Percentiles rank a stretch among this genome's conserved stretches.
These are phyloP conservation scores for Dianthus caryophyllus DNA, from an alignment of 148 eudicot species.

Conservation along the genomic window DNA sequence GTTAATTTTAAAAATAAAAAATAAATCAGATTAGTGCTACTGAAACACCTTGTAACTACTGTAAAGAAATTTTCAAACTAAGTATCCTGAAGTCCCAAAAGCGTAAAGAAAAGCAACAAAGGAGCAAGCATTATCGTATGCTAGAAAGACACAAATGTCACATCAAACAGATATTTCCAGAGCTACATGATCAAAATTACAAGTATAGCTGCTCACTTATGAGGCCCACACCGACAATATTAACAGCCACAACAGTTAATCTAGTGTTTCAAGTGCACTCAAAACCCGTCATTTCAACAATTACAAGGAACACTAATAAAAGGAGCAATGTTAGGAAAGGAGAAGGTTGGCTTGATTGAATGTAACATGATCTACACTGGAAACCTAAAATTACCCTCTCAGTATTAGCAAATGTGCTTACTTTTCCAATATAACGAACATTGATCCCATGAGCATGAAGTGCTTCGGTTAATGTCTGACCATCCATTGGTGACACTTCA, in stretches of 20 bases:
- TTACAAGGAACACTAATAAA: background rate
- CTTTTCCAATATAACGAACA: slow-evolving; percentile 92
- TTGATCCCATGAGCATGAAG: slow-evolving; percentile 98
- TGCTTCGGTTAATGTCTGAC: slow-evolving; percentile 97
- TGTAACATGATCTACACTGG: background rate
- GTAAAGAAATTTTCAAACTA: background rate
- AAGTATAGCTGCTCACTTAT: background rate
- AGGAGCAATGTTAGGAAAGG: background rate
- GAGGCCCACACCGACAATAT: background rate
- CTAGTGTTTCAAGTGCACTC: background rate
- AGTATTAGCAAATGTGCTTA: slow-evolving; percentile 27
- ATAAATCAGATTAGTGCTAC: background rate
- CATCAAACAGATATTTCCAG: background rate
- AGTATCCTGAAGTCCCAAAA: background rate
- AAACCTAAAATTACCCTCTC: too few species aligned
- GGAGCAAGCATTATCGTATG: background rate
- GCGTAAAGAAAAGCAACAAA: background rate
- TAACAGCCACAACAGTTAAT: background rate
- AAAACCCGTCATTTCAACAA: background rate
- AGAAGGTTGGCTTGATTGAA: background rate
- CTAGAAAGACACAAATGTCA: background rate
- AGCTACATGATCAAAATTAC: background rate
- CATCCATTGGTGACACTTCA: slow-evolving; percentile 99
- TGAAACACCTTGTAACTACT: background rate
- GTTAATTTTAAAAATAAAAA: background rate